Evolutionary conservation across 306 rosid genomes (phyloP).

Genomic region (Bauhinia variegata): DNA sequence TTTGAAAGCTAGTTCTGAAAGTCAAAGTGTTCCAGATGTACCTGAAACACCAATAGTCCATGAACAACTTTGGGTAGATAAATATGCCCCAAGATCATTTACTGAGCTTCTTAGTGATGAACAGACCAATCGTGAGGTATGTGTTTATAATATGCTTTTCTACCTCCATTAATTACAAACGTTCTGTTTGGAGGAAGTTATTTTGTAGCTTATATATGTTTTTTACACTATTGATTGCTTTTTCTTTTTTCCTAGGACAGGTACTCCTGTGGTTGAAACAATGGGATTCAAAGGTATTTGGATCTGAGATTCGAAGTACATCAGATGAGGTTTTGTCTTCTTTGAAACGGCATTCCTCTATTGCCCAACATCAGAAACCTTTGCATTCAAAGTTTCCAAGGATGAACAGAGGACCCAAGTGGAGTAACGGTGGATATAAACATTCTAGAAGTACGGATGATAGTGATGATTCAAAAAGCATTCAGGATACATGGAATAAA

Average conservation of each 20-base stretch:
- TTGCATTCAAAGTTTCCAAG: conserved; percentile 53
- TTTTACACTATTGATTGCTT: conserved; percentile 27
- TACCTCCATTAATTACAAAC: conserved; percentile 11
- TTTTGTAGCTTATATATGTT: conserved; percentile 25
- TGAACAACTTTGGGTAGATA: conserved; percentile 94
- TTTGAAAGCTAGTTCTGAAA: conserved; percentile 65
- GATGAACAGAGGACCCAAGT: conserved; percentile 54
- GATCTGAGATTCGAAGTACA: conserved; percentile 84
- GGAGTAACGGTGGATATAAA: conserved; percentile 52
- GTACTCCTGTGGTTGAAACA: conserved; percentile 94
- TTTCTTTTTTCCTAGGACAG: conserved; percentile 46
- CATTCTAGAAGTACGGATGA: conserved; percentile 47
- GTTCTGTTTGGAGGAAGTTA: conserved; percentile 11
- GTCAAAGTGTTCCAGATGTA: conserved; percentile 52
- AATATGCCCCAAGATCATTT: conserved; percentile 86
- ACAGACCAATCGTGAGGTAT: conserved; percentile 96
- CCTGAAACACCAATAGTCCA: conserved; percentile 56
- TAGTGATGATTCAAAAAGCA: conserved; percentile 41
- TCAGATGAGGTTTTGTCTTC: conserved; percentile 85
- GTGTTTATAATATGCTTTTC: conserved; percentile 20
- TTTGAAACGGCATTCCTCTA: conserved; percentile 80
- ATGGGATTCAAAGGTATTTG: conserved; percentile 91
- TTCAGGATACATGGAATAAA: conserved; percentile 55
- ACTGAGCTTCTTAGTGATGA: conserved; percentile 96
- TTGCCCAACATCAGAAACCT: conserved; percentile 63